Evolutionary conservation across 2,329 filamentous ascomycete species (phyloP).

Genomic region (Alternaria arbusti): DNA sequence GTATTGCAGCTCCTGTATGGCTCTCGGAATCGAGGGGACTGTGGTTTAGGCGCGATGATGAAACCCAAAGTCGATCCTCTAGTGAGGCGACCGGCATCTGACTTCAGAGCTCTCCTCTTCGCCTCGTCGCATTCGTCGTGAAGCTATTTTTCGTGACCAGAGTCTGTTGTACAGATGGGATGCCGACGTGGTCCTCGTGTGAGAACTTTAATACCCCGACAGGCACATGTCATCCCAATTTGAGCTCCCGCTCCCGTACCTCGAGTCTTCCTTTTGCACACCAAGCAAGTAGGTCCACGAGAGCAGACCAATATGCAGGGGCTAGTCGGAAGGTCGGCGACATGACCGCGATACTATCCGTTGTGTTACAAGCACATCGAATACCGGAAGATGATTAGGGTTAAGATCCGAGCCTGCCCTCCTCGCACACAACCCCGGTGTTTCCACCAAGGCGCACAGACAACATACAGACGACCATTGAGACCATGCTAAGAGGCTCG

Average conservation of each 20-base stretch:
- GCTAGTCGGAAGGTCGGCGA: slow-evolving; percentile 73
- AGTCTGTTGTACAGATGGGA: slow-evolving; percentile 74
- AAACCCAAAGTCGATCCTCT: slow-evolving; percentile 61
- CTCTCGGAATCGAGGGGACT: slow-evolving; percentile 11
- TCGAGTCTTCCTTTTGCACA: slow-evolving; percentile 51
- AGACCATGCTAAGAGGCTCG: slow-evolving; percentile 66
- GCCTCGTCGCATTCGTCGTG: slow-evolving; percentile 49
- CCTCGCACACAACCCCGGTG: slow-evolving; percentile 51
- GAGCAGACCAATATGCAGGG: slow-evolving; percentile 29
- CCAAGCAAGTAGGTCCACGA: slow-evolving; percentile 23
- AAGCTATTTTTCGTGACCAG: slow-evolving; percentile 68
- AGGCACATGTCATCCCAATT: slow-evolving; percentile 74
- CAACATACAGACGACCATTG: slow-evolving; percentile 54
- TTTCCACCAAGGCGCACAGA: slow-evolving; percentile 46
- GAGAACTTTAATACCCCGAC: slow-evolving; percentile 73
- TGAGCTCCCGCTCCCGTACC: slow-evolving; percentile 54
- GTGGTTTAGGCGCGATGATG: slow-evolving; percentile 36
- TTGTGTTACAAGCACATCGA: slow-evolving; percentile 56
- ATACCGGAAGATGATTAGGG: slow-evolving; percentile 85
- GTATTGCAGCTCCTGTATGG: slow-evolving; percentile 43
- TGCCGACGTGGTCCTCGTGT: slow-evolving; percentile 77
- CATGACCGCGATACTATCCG: slow-evolving; percentile 55
- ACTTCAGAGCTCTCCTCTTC: slow-evolving; percentile 57
- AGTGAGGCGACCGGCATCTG: slow-evolving; percentile 57
- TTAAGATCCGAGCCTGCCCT: slow-evolving; percentile 89